A percentile compares a stretch with the other conserved stretches of the same genome.
These are phyloP conservation scores for Plectosphaerella plurivora DNA, from an alignment of 2,329 filamentous ascomycete genomes.

Conservation along the genomic window DNA sequence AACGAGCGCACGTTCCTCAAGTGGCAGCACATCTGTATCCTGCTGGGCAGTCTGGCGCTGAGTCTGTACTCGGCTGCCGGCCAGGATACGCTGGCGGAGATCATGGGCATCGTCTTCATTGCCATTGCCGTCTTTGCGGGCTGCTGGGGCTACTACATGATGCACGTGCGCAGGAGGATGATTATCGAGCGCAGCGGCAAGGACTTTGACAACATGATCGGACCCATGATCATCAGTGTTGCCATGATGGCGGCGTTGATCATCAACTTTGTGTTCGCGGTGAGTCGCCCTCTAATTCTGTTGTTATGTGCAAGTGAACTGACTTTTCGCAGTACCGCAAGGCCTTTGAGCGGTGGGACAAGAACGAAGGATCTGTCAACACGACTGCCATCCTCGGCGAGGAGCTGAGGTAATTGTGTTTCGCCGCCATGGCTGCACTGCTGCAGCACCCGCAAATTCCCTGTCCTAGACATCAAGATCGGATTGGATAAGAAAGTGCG, in stretches of 20 bases:
- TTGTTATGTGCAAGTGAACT: neutral
- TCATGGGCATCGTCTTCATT: slow-evolving; percentile 80
- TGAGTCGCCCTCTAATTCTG: slow-evolving; percentile 29
- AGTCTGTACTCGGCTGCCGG: slow-evolving; percentile 87
- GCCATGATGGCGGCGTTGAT: slow-evolving; percentile 75
- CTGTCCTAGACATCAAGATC: no score
- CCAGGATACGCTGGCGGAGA: slow-evolving; percentile 68
- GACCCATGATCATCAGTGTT: slow-evolving; percentile 77
- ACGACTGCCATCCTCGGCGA: neutral
- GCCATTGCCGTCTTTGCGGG: slow-evolving; percentile 77
- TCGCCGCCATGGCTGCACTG: no score
- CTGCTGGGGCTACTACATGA: slow-evolving; percentile 82
- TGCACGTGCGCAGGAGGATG: slow-evolving; percentile 69
- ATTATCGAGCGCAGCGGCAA: slow-evolving; percentile 83
- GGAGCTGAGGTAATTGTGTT: neutral
- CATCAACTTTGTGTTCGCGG: slow-evolving; percentile 86
- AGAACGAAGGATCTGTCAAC: neutral
- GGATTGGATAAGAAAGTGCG: no score
- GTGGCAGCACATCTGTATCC: slow-evolving; percentile 92
- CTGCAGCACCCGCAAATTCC: no score
- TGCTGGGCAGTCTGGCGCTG: slow-evolving; percentile 79
- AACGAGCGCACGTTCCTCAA: slow-evolving; percentile 98
- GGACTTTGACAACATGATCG: slow-evolving; percentile 86
- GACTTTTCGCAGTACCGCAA: neutral
- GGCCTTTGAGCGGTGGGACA: neutral